Evolutionary conservation across 2,329 filamentous ascomycete genomes (phyloP), one percentile per base, ranked within the genome.

Genomic region (Neopestalotiopsis sp.): DNA sequence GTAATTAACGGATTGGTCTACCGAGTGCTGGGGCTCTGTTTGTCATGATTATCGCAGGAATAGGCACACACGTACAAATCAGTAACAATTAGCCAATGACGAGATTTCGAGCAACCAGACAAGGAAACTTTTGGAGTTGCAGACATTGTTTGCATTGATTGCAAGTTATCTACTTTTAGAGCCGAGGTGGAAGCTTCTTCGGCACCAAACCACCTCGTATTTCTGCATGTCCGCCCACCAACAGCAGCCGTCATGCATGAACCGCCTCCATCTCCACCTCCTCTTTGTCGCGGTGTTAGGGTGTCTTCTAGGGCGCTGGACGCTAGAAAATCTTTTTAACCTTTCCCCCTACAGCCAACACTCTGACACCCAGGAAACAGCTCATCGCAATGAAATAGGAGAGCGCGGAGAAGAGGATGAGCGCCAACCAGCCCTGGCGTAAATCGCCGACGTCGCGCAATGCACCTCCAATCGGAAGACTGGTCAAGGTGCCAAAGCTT

Each of bases 401-500:
- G 32, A 77, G 67, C 7, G 75, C 75, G 0, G 75, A 69, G 68
- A 77, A 77, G 58, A 77, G 61, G 32, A 77, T 76, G 17, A 77
- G 61, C 4, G 74, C 73, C 13, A 68, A 34, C 75, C 75, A 77
- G 6, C 74, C 74, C 66, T 76, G 73, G 24, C 73, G 70, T 7
- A 53, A 40, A 32, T 56, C 53, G 6, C 75, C 73, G n/a, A 76
- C 61, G 3, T 69, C 70, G 24, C 74, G 69, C n/a, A 77, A 66
- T 14, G 75, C 81, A 4, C 84, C 84, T 0, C 81, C 84, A 13
- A 86, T 81, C 32, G 86, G 79, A 1, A 85, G 75, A 65, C 84
- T 85, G 67, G 79, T 84, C 3, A 86, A 76, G 0, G 85, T 91
- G 70, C 92, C 92, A 73, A 95, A 91, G 71, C 90, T 92, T 24